Conservation (phyloP, 345 rosid genomes). For the Eutrema heterophyllum region DNA sequence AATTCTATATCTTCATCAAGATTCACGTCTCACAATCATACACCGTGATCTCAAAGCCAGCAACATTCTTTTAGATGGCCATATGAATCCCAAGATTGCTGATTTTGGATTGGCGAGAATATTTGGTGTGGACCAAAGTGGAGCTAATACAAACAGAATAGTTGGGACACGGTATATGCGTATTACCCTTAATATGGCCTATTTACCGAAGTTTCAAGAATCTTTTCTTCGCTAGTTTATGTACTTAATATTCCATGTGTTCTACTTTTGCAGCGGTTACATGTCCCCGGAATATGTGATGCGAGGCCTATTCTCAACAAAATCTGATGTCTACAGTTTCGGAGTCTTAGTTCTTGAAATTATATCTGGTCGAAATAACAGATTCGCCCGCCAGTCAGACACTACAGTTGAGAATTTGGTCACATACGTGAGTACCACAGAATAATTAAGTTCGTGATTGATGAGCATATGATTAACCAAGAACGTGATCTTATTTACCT, state of each 20-base stretch:
- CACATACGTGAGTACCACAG: slow-evolving; percentile 25
- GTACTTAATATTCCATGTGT: not conserved
- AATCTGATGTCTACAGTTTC: not conserved
- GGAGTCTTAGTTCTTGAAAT: not conserved
- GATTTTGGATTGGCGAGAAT: slow-evolving; percentile 17
- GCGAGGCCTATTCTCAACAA: not conserved
- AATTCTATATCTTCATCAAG: slow-evolving; percentile 33
- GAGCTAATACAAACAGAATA: not conserved
- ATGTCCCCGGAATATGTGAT: not conserved
- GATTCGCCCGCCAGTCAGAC: not conserved
- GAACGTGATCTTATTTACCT: not conserved
- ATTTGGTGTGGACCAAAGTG: not conserved
- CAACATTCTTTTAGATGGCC: slow-evolving; percentile 23
- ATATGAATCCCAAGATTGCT: slow-evolving; percentile 18
- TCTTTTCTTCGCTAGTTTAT: not conserved
- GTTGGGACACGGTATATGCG: not conserved
- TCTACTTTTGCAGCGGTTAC: not conserved
- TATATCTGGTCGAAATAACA: not conserved
- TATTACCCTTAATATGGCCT: too few species aligned
- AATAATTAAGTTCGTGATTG: not conserved
- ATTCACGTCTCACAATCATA: slow-evolving; percentile 29
- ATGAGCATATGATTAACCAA: not conserved
- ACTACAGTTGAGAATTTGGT: not conserved
- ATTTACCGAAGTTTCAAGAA: not conserved
- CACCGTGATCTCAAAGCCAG: slow-evolving; percentile 33